Base-by-base conservation (phyloP, 2,329 filamentous ascomycete genomes). In the Pseudopyrenochaeta lycopersici region DNA sequence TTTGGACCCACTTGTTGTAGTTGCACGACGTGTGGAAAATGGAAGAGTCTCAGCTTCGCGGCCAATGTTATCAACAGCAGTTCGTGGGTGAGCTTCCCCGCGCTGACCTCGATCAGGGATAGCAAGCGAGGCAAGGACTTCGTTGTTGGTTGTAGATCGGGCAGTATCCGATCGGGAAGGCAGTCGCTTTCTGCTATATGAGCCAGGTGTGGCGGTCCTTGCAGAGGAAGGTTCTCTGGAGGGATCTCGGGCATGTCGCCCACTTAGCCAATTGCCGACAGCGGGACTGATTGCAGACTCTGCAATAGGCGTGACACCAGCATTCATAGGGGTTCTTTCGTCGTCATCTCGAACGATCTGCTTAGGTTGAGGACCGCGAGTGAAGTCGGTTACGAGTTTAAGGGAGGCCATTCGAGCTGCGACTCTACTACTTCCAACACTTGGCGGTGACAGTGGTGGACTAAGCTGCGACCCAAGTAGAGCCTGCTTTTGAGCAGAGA, bases 371-470 rank as follows among this genome's bases (percentile, higher is more conserved):
- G 71, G 68, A 21, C 70, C 69, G 14, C 60, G 55, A 7, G 87
- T 90, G 67, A 99, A 98, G 0, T 90, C 89, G 0, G 95, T 98
- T 66, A 98, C 96, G 1, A 98, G 84, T 74, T 96, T 97, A 55
- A 98, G 80, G 0, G 94, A 87, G 9, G 92, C 91, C 23, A 89
- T 88, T 78, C 96, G 96, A 11, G 88, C 87, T 46, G 91, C 86
- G 40, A 84, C 77, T 29, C 84, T 75, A 44, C 77, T 80, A 54
- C 73, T 64, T 66, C 84, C 64, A 45, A 86, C 70, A 20, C 85
- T 86, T 0, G 90, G 90, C 7, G 90, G 90, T 1, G 90, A 93
- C n/a, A 91, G 73, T 2, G 90, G 85, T 14, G 89, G 87, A 69
- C 90, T 90, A 5, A 90, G 76, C 52, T 77, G 70, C 11, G 52